Conservation (phyloP, 768 basidiomycete species). For the Lactifluus subvellereus region DNA sequence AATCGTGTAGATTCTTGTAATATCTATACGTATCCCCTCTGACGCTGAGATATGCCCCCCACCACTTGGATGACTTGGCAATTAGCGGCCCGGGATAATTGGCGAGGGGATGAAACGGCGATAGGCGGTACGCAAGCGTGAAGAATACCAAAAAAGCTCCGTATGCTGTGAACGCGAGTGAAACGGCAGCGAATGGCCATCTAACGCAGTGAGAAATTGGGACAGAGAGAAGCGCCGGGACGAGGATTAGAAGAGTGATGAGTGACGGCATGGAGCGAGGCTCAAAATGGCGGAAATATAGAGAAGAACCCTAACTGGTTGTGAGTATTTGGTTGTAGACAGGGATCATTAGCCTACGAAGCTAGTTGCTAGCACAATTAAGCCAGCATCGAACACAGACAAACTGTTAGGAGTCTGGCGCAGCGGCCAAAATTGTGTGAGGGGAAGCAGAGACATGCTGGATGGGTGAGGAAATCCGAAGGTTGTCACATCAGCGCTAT, state of each 20-base stretch:
- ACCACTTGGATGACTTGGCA: slow-evolving; percentile 39
- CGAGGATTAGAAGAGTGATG: background rate
- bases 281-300: slow-evolving; percentile 10
- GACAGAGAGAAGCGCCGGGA: slow-evolving; percentile 6
- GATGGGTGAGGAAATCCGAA: slow-evolving; percentile 14
- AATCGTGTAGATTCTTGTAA: slow-evolving; percentile 30
- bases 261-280: background rate
- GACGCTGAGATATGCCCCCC: slow-evolving; percentile 33
- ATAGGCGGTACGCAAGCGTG: slow-evolving; percentile 39
- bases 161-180: slow-evolving; percentile 9
- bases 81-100: slow-evolving; percentile 45
- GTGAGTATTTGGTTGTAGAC: background rate
- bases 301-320: background rate
- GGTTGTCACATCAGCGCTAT: background rate
- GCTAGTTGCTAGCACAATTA: background rate
- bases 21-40: slow-evolving; percentile 35
- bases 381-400: background rate
- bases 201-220: background rate
- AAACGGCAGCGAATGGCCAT: background rate
- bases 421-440: background rate
- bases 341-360: background rate
- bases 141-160: background rate
- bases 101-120: slow-evolving; percentile 49
- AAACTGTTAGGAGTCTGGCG: background rate
- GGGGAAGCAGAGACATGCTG: slow-evolving; percentile 30